These are phyloP conservation scores for Claviceps pusilla DNA, from an alignment of 2,329 filamentous ascomycete genomes.

Conservation along the genomic window DNA sequence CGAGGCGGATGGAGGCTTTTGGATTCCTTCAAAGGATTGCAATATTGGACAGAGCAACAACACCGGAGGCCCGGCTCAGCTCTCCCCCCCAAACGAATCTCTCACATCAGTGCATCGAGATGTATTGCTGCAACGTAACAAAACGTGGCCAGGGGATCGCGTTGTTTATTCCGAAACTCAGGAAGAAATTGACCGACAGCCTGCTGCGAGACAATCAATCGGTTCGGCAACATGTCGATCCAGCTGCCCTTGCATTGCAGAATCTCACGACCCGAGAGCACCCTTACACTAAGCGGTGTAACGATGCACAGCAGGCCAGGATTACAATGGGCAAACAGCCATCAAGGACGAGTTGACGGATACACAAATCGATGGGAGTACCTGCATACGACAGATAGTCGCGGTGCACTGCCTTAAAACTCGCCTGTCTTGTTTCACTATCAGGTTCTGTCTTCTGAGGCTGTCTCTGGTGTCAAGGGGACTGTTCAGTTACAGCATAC, in stretches of 20 bases:
- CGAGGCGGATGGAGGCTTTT: not conserved
- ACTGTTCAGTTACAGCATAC: not conserved
- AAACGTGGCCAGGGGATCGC: not conserved
- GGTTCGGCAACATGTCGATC: not conserved
- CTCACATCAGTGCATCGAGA: not conserved
- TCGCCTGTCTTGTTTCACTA: constrained; percentile 3
- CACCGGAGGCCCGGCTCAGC: too few relatives aligned
- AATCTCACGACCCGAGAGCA: not conserved
- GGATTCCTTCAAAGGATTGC: not conserved
- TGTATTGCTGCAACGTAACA: not conserved
- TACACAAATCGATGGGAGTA: not conserved
- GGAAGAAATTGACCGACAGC: not conserved
- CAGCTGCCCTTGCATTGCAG: not conserved
- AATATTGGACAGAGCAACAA: not conserved
- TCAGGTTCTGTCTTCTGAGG: not conserved
- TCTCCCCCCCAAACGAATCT: not conserved
- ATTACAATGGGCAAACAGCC: constrained; percentile 1
- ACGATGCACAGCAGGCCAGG: not conserved
- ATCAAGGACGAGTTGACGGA: not conserved
- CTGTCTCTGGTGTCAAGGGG: not conserved
- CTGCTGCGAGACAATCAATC: not conserved
- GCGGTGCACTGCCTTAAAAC: not conserved
- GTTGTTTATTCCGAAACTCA: not conserved
- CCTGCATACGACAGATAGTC: not conserved
- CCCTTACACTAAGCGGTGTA: not conserved